phyloP scores from a whole-genome alignment of 2,329 filamentous ascomycete species.

The Hypoxylon sp. region DNA sequence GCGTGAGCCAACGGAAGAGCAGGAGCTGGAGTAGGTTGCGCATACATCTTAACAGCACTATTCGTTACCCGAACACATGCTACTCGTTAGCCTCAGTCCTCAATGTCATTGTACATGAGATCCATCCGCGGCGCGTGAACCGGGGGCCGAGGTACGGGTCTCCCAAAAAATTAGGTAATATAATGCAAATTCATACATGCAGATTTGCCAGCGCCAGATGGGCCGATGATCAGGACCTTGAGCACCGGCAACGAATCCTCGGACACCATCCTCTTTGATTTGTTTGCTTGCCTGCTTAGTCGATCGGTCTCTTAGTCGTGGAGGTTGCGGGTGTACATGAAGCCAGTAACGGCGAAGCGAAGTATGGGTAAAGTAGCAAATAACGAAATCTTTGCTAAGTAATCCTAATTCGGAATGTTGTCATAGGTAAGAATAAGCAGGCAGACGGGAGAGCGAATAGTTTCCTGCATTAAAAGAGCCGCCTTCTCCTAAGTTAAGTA shows the following conservation, averaged over 20 bases:
- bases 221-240: conserved; percentile 70
- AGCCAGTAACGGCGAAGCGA: background rate
- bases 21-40: conserved; percentile 1
- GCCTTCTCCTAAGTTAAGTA: conserved; percentile 18
- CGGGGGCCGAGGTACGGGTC: background rate
- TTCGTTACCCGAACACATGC: conserved; percentile 11
- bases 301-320: conserved; percentile 27
- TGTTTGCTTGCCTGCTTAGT: conserved; percentile 21
- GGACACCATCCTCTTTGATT: conserved; percentile 57
- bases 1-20: background rate
- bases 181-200: conserved; percentile 60
- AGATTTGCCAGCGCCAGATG: conserved; percentile 69
- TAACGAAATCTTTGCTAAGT: background rate
- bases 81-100: conserved; percentile 32
- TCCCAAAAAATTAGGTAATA: conserved; percentile 9
- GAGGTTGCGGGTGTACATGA: conserved; percentile 3
- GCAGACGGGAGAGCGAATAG: background rate
- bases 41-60: conserved; percentile 65
- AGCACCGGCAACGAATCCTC: conserved; percentile 65
- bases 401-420: background rate
- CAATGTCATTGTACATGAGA: background rate
- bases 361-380: background rate
- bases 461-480: conserved; percentile 5
- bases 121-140: background rate
- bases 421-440: conserved; percentile 1